A percentile compares a stretch with the other conserved stretches of the same genome.
phyloP scores from a whole-genome alignment of 768 basidiomycete genomes.

The Boletus tomentosulus region DNA sequence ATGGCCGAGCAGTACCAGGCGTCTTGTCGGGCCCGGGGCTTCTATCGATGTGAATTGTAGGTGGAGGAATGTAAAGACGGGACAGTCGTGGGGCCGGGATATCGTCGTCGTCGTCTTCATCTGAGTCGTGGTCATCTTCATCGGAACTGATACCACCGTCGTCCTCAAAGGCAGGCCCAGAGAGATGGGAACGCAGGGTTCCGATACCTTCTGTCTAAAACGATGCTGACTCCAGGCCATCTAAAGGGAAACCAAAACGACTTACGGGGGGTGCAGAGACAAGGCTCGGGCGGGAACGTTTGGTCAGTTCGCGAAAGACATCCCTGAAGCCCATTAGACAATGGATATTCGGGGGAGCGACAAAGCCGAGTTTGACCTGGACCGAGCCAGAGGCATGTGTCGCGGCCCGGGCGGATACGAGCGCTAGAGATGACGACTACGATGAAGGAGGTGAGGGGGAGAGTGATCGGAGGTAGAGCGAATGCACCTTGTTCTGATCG shows the following conservation, averaged over 20 bases:
- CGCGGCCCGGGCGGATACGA: constrained; percentile 47
- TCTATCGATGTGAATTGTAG: constrained; percentile 17
- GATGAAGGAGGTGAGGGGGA: constrained; percentile 1
- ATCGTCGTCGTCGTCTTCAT: constrained; percentile 29
- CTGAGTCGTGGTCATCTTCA: constrained; percentile 36
- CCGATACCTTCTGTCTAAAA: constrained; percentile 80
- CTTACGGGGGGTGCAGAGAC: constrained; percentile 76
- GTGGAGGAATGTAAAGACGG: constrained; percentile 22
- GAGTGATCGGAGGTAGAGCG: not conserved
- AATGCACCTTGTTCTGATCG: constrained; percentile 61
- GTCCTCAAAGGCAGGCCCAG: constrained; percentile 59
- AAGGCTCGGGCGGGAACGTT: constrained; percentile 59
- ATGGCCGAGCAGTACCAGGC: constrained; percentile 23
- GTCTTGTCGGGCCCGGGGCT: constrained; percentile 15
- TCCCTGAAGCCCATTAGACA: constrained; percentile 51
- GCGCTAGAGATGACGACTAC: constrained; percentile 43
- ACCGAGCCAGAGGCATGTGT: constrained; percentile 50
- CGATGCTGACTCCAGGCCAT: not conserved
- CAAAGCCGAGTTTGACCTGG: constrained; percentile 59
- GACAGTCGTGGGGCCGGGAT: constrained; percentile 27
- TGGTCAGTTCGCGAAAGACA: constrained; percentile 60
- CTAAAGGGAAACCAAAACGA: constrained; percentile 8
- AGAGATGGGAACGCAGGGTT: constrained; percentile 64
- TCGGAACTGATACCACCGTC: constrained; percentile 72
- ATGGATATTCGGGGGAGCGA: constrained; percentile 39